Evolutionary conservation across 1,284 basidiomycete genomes (phyloP).

Genomic region (Phellopilus nigrolimitatus): DNA sequence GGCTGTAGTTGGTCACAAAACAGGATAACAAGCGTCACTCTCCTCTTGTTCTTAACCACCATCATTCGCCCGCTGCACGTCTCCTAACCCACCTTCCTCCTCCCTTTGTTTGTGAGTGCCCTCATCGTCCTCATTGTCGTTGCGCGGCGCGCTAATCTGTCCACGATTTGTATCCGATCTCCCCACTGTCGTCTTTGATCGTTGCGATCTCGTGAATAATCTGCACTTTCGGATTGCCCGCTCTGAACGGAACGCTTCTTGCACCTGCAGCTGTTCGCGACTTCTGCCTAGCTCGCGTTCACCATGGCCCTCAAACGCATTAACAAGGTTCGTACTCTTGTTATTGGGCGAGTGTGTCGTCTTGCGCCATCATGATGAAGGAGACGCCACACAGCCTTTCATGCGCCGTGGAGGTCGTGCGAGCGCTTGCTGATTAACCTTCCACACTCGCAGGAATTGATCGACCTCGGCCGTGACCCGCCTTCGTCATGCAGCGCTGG

Average conservation of each 20-base stretch:
- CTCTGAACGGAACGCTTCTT: neutral
- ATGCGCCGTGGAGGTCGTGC: no score
- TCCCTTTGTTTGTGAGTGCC: conserved; percentile 11
- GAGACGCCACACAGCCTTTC: conserved; percentile 11
- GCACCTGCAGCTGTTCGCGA: conserved; percentile 20
- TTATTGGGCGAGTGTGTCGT: conserved; percentile 9
- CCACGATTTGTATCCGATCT: neutral
- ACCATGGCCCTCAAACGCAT: conserved; percentile 96
- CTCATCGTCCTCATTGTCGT: neutral
- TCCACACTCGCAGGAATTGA: conserved; percentile 72
- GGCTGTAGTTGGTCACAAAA: conserved; percentile 12
- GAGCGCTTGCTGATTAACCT: conserved; percentile 22
- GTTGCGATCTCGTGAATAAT: conserved; percentile 4
- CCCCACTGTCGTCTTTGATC: conserved; percentile 1
- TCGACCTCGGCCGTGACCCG: conserved; percentile 96
- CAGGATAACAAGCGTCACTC: neutral
- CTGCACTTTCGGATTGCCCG: neutral
- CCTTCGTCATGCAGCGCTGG: conserved; percentile 97
- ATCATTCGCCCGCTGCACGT: conserved; percentile 9
- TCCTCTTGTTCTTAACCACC: conserved; percentile 14
- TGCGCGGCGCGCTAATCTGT: neutral
- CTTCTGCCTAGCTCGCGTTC: conserved; percentile 25
- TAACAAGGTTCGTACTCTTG: conserved; percentile 75
- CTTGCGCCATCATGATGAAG: neutral
- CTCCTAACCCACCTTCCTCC: no score